These are phyloP conservation scores for Pleurotus cornucopiae DNA, from an alignment of 768 basidiomycete species.

Conservation along the genomic window DNA sequence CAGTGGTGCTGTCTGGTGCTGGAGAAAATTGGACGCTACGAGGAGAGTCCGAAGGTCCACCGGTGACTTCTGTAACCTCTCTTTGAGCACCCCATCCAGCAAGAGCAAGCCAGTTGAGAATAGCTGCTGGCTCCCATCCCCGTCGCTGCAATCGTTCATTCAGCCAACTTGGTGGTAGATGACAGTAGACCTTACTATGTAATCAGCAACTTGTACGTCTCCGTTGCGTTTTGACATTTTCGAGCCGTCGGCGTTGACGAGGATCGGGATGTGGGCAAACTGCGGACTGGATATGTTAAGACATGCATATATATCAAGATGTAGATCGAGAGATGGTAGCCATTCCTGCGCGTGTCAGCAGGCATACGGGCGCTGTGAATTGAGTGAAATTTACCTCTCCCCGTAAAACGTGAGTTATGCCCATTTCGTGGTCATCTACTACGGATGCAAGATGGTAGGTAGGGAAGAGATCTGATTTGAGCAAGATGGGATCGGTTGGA, in stretches of 20 bases:
- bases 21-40: conserved; percentile 19
- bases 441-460: conserved; percentile 97
- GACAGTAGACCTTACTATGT: conserved; percentile 52
- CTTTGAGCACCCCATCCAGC: conserved; percentile 85
- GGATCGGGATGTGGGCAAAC: conserved; percentile 89
- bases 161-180: background rate
- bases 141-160: conserved; percentile 43
- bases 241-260: conserved; percentile 84
- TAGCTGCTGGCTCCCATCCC: conserved; percentile 87
- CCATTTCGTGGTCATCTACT: conserved; percentile 95
- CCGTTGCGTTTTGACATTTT: conserved; percentile 96
- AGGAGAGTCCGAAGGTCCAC: conserved; percentile 18
- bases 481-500: conserved; percentile 84
- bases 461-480: conserved; percentile 91
- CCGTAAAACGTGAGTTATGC: conserved; percentile 90
- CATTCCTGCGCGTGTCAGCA: conserved; percentile 64
- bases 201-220: conserved; percentile 83
- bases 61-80: conserved; percentile 25
- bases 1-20: conserved; percentile 61
- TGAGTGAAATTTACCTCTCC: conserved; percentile 63
- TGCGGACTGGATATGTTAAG: conserved; percentile 68
- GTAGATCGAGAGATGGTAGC: conserved; percentile 89
- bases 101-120: conserved; percentile 91
- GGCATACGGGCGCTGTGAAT: background rate
- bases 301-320: conserved; percentile 83